Evolutionary conservation across 2,329 filamentous ascomycete species (phyloP).

Genomic region (Exophiala spinifera): DNA sequence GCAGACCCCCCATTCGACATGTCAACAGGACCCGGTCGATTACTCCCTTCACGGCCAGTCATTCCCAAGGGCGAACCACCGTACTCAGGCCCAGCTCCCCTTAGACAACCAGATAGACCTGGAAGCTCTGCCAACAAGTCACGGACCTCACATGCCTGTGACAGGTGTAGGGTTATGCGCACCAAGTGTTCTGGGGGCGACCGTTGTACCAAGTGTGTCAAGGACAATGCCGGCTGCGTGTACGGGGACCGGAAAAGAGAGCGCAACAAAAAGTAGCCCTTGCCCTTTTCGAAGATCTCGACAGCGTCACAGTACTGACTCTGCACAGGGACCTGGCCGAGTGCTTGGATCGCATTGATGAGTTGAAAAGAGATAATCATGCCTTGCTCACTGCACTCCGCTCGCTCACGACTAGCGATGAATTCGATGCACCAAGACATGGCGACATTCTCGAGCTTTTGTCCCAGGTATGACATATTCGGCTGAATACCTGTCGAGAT

Average conservation of each 20-base stretch:
- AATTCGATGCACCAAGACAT: conserved; percentile 16
- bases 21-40: background rate
- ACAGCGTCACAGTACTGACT: background rate
- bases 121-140: background rate
- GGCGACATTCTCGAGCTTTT: conserved; percentile 17
- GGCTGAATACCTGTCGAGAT: background rate
- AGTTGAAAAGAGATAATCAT: conserved; percentile 16
- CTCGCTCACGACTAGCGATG: conserved; percentile 6
- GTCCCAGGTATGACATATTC: conserved; percentile 11
- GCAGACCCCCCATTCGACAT: background rate
- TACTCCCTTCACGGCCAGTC: background rate
- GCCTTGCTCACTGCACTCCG: conserved; percentile 13
- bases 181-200: conserved; percentile 26
- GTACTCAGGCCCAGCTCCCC: background rate
- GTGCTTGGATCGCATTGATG: conserved; percentile 14
- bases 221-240: conserved; percentile 19
- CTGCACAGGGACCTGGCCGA: conserved; percentile 19
- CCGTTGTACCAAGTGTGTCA: conserved; percentile 24
- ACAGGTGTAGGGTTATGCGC: conserved; percentile 23
- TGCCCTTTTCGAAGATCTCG: background rate
- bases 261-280: conserved; percentile 24
- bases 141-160: conserved; percentile 25
- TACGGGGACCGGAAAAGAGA: conserved; percentile 27
- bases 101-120: background rate
- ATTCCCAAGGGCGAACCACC: background rate